A percentile compares a stretch with the other conserved stretches of the same genome.
These are phyloP conservation scores for Auricularia sp. DNA, from an alignment of 768 basidiomycete species.

Conservation along the genomic window DNA sequence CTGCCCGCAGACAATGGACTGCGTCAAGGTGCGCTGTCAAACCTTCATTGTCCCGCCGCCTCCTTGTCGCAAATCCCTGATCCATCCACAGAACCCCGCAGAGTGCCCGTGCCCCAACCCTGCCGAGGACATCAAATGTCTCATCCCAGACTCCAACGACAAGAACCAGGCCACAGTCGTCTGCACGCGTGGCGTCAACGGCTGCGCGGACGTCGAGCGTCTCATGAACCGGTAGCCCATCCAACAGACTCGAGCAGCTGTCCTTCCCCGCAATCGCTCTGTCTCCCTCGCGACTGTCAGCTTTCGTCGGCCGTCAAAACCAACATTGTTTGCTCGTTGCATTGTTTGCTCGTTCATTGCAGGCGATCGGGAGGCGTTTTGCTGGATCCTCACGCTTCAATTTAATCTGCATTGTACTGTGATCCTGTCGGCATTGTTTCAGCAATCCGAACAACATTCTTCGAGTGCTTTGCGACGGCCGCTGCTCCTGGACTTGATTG, in stretches of 20 bases:
- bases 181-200: constrained; percentile 56
- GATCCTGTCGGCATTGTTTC: no score
- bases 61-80: background rate
- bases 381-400: no score
- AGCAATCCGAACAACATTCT: no score
- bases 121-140: constrained; percentile 64
- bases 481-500: no score
- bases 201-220: constrained; percentile 52
- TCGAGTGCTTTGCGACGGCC: no score
- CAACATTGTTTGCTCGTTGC: no score
- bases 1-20: constrained; percentile 65
- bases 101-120: constrained; percentile 68
- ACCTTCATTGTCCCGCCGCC: background rate
- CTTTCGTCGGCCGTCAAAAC: no score
- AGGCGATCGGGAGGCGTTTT: no score
- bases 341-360: no score
- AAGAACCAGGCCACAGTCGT: constrained; percentile 48
- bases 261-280: no score
- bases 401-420: no score
- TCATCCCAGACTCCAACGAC: constrained; percentile 52
- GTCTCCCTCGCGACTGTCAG: background rate
- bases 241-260: background rate
- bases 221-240: constrained; percentile 17
- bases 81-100: constrained; percentile 25
- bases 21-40: constrained; percentile 29